Base-by-base conservation (phyloP, 1,139 yeast species). In the Hanseniaspora uvarum region DNA sequence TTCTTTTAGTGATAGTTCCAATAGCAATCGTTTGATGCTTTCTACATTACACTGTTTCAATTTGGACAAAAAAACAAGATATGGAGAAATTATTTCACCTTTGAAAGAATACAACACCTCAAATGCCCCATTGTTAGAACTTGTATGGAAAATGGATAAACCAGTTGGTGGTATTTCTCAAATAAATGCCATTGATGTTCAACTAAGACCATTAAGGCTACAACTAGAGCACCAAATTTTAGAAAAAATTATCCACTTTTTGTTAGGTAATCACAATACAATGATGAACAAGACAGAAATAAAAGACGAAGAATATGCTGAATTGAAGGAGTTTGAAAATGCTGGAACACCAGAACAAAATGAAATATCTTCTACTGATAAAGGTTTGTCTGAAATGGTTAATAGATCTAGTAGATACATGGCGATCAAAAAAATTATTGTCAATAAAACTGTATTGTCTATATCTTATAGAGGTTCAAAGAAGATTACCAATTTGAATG, bases 121-220 rank as follows among this genome's bases (percentile, higher is more conserved):
- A 6, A 30, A 18, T 10, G 53, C 38, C 2, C 69, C 71, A 11
- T 65, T 86, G 59, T 70, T 86, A 12, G 67, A 71, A 37, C 70
- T 84, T 52, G 71, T 74, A 16, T 88, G 96, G 96, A 75, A 78
- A 8, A 74, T 83, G 76, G 71, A 83, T 47, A 81, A 79, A 39
- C 86, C 94, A 0, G 85, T 88, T 54, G 96, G 96, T 5, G 96
- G 96, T 2, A 88, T 88, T 48, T 75, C 82, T 0, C 79, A 86
- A 31, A 69, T 88, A 60, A 77, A 75, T 24, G 70, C 75, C 45
- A 71, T 79, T 56, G 68, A 70, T 14, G 70, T 78, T 45, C 61
- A 70, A 4, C 64, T 86, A 38, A 79, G 78, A 58, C 95, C 96
- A 0, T 64, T 87, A 54, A 77, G 79, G 59, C 70, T 88, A 34